Percentiles rank a stretch among this genome's conserved stretches.
Conservation (phyloP, 495 filamentous ascomycete genomes). For the Penicillium herquei region DNA sequence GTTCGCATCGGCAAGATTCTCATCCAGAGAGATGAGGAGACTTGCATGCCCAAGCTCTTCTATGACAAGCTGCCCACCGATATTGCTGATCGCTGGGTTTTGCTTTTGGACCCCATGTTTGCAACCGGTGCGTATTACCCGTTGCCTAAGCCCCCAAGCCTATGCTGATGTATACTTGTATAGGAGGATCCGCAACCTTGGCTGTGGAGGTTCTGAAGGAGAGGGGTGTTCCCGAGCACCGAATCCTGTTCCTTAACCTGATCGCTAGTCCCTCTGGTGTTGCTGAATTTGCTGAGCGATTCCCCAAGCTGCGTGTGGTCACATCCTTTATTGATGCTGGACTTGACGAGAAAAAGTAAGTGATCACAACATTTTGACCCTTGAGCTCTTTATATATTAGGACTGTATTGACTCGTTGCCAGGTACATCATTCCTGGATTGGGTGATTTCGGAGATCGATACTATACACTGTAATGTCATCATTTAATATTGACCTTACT, state of each 20-base stretch:
- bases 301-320: conserved; percentile 88
- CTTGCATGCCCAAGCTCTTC: conserved; percentile 83
- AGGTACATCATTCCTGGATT: conserved; percentile 97
- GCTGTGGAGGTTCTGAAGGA: conserved; percentile 88
- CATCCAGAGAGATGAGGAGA: conserved; percentile 97
- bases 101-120: conserved; percentile 98
- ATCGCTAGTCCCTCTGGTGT: conserved; percentile 95
- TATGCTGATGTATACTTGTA: conserved; percentile 9
- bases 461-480: conserved; percentile 75
- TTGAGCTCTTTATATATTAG: neutral
- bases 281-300: conserved; percentile 82
- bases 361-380: no score
- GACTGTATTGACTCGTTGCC: conserved; percentile 18
- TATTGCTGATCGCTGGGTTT: conserved; percentile 87
- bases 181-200: conserved; percentile 94
- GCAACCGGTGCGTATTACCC: conserved; percentile 71
- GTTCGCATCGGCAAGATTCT: conserved; percentile 97
- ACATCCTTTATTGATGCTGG: conserved; percentile 97
- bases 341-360: conserved; percentile 94
- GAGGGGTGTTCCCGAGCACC: conserved; percentile 88
- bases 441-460: conserved; percentile 95
- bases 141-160: neutral
- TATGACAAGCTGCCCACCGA: conserved; percentile 96
- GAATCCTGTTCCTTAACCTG: conserved; percentile 92
- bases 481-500: neutral